Percentiles rank a stretch among this genome's conserved stretches.
phyloP scores from a whole-genome alignment of 1,139 yeast species.

The Zygoascus sp. region DNA sequence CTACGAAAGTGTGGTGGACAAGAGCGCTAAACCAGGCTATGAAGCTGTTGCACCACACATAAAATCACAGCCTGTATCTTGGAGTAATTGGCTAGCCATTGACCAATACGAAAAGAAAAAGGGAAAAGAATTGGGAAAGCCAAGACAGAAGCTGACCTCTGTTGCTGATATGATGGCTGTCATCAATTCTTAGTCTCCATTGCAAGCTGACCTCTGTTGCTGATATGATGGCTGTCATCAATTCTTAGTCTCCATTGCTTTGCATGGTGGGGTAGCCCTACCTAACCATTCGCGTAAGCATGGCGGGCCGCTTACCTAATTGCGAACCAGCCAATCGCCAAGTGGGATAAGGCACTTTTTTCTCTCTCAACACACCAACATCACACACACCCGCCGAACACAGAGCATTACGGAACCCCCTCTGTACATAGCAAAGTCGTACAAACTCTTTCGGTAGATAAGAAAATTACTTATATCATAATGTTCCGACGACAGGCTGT shows the following conservation, averaged over 20 bases:
- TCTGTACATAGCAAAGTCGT: conserved; percentile 2
- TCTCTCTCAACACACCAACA: conserved; percentile 8
- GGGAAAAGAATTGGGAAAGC: conserved; percentile 49
- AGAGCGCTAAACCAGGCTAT: conserved; percentile 30
- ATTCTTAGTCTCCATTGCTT: neutral
- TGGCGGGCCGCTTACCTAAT: neutral
- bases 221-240: conserved; percentile 46
- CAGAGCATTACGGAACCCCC: neutral
- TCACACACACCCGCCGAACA: conserved; percentile 5
- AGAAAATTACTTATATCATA: neutral
- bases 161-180: conserved; percentile 48
- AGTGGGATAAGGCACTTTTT: conserved; percentile 1
- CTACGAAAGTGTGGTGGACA: conserved; percentile 19
- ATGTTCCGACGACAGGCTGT: conserved; percentile 12
- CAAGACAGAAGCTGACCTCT: conserved; percentile 53
- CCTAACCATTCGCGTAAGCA: neutral
- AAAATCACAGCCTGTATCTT: conserved; percentile 42
- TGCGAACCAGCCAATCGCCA: conserved; percentile 7
- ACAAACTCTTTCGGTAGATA: neutral
- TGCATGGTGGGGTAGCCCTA: too few species aligned
- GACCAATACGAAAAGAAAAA: conserved; percentile 48
- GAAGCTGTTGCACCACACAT: conserved; percentile 34
- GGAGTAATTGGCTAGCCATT: conserved; percentile 72
- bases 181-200: conserved; percentile 12
- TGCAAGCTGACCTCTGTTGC: conserved; percentile 38